Evolutionary conservation across 2,329 filamentous ascomycete genomes (phyloP), one percentile per base, ranked within the genome.

Genomic region (Plectosphaerella cucumerina): DNA sequence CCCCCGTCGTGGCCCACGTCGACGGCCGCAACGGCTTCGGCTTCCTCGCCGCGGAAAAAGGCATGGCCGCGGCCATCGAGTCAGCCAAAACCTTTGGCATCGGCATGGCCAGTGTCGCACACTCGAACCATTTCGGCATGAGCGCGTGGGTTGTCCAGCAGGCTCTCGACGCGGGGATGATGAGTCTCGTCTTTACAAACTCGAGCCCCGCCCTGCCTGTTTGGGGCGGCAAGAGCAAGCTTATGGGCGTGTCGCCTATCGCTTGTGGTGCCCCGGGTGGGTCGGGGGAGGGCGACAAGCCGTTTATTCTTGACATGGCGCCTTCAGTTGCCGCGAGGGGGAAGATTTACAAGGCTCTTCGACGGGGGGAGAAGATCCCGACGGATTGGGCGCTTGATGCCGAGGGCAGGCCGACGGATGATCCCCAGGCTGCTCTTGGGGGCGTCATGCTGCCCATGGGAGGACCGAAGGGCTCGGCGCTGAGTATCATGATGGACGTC

Each of bases 381-480:
- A 50, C 67, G 1, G 84, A 86, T 59, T 94, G 89, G 89, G 89
- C 88, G 1, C 72, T 93, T 6, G 88, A 93, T 65, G 75, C 71
- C 0, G 79, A 91, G 15, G 89, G 89, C 0, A 72, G 73, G 12
- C 75, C 70, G n/a, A 90, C 88, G 0, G 81, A 87, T 50, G 87
- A 94, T 58, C 88, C 90, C 0, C 79, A 75, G 1, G 76, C 75
- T 18, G 90, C 89, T 0, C 70, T 94, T 10, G 80, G 82, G 33
- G 89, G 89, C 1, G 87, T 92, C 4, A 93, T 94, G 89, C 70
- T 93, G 18, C 89, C 89, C 0, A 91, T 94, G 86, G 89, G 89
- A 3, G 89, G 90, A 0, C 88, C 89, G 0, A 94, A 94, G 66
- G 90, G 90, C 0, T 89, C 85, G 2, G 90, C 80, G 0, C 65